Percentiles rank a stretch among this genome's conserved stretches.
Conservation (phyloP, 208 protist genomes). For the Hexamita inflata region DNA sequence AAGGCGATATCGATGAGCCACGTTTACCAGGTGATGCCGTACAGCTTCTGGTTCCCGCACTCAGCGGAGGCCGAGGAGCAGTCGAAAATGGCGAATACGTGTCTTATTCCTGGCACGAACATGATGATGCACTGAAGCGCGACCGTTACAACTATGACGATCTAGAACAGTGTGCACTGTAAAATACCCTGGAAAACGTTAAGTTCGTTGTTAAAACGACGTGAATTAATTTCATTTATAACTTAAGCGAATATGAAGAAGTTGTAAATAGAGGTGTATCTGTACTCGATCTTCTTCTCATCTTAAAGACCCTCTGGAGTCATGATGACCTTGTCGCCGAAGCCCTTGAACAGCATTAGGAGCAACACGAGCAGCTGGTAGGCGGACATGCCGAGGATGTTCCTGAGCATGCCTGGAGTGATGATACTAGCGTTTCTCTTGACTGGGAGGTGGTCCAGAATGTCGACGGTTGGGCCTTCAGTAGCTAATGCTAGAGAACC, state of each 20-base stretch:
- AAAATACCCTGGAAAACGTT: slow-evolving; percentile 26
- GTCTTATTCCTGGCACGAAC: not conserved
- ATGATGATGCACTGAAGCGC: slow-evolving; percentile 16
- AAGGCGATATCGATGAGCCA: too few species aligned
- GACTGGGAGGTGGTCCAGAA: slow-evolving; percentile 23
- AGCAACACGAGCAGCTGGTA: slow-evolving; percentile 11
- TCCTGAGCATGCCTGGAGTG: slow-evolving; percentile 21
- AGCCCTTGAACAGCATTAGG: not conserved
- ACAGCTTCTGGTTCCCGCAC: too few species aligned
- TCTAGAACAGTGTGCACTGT: not conserved
- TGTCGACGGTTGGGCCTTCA: slow-evolving; percentile 58
- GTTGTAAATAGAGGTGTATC: slow-evolving; percentile 26
- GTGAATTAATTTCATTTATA: slow-evolving; percentile 30
- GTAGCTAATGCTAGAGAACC: slow-evolving; percentile 82
- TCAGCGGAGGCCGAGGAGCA: too few species aligned
- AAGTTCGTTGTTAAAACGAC: slow-evolving; percentile 24
- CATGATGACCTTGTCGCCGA: too few species aligned
- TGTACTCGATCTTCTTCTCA: not conserved
- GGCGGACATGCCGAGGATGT: not conserved
- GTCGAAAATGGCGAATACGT: not conserved
- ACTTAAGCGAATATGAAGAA: slow-evolving; percentile 26
- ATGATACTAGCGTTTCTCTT: slow-evolving; percentile 11
- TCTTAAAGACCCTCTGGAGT: too few species aligned
- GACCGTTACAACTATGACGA: not conserved
- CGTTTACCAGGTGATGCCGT: too few species aligned